These are phyloP conservation scores for Phytophthora fragariae DNA, from an alignment of 352 stramenopile species.

Conservation along the genomic window DNA sequence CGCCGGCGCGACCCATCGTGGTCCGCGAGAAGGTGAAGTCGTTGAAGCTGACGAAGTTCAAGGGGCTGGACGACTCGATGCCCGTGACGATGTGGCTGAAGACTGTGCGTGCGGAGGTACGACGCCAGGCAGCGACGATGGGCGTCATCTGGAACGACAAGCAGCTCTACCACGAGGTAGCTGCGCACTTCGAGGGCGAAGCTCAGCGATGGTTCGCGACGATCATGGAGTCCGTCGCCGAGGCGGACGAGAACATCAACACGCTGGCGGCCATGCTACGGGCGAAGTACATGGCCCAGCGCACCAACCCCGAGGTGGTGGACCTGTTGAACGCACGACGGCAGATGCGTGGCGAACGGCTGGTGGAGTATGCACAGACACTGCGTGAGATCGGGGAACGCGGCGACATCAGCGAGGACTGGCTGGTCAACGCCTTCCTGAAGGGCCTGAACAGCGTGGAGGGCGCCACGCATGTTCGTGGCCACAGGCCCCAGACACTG, in stretches of 20 bases:
- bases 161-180: conserved; percentile 12
- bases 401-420: conserved; percentile 5
- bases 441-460: conserved; percentile 7
- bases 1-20: not conserved
- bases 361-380: conserved; percentile 3
- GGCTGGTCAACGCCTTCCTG: conserved; percentile 14
- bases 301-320: conserved; percentile 13
- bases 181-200: conserved; percentile 6
- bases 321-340: not conserved
- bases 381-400: conserved; percentile 7
- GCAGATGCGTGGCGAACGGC: conserved; percentile 13
- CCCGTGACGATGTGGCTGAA: not conserved
- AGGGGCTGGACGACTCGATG: conserved; percentile 9
- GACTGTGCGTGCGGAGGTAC: not conserved
- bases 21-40: conserved; percentile 11
- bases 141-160: not conserved
- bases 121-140: not conserved
- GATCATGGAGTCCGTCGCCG: conserved; percentile 3
- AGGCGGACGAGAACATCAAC: not conserved
- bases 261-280: not conserved
- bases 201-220: conserved; percentile 18
- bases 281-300: conserved; percentile 3
- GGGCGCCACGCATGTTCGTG: conserved; percentile 6
- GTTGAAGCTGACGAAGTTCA: conserved; percentile 13
- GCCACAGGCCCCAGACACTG: not conserved